Conservation (phyloP, 208 protist genomes). For the Wallacemonas rigidus region DNA sequence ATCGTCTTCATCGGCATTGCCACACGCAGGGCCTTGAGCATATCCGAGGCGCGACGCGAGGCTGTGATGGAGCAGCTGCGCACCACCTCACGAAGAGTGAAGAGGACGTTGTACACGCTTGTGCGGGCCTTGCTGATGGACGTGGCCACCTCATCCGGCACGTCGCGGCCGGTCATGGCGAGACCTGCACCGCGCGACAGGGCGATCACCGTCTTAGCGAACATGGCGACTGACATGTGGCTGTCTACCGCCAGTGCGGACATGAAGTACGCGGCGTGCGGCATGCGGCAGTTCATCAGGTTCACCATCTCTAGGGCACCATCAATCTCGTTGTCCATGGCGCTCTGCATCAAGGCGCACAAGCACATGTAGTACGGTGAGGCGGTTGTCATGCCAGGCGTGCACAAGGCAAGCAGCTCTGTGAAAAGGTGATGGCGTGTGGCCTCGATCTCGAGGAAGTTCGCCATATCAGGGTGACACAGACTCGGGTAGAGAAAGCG, state of each 20-base stretch:
- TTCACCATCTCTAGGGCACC: constrained; percentile 79
- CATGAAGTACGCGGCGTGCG: constrained; percentile 89
- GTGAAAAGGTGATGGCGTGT: constrained; percentile 74
- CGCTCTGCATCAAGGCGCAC: constrained; percentile 78
- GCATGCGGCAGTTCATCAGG: constrained; percentile 88
- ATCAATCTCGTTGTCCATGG: constrained; percentile 79
- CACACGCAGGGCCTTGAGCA: constrained; percentile 81
- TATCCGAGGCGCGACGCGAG: constrained; percentile 73
- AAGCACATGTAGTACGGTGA: constrained; percentile 90
- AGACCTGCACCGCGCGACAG: constrained; percentile 83
- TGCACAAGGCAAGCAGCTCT: constrained; percentile 79
- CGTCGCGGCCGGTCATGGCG: constrained; percentile 79
- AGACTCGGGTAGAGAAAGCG: constrained; percentile 88
- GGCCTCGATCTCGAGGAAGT: constrained; percentile 65
- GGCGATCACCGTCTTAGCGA: constrained; percentile 84
- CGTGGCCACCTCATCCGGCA: constrained; percentile 72
- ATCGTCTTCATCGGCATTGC: constrained; percentile 81
- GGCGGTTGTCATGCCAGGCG: constrained; percentile 60
- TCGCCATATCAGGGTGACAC: constrained; percentile 73
- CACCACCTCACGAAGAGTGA: constrained; percentile 84
- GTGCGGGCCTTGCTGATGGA: constrained; percentile 59
- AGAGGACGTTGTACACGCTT: constrained; percentile 91
- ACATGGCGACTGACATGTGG: constrained; percentile 89
- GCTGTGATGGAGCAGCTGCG: constrained; percentile 81
- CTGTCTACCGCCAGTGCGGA: constrained; percentile 78